Evolutionary conservation across 163 green algal species (phyloP).

Genomic region (Scenedesmus sp.): DNA sequence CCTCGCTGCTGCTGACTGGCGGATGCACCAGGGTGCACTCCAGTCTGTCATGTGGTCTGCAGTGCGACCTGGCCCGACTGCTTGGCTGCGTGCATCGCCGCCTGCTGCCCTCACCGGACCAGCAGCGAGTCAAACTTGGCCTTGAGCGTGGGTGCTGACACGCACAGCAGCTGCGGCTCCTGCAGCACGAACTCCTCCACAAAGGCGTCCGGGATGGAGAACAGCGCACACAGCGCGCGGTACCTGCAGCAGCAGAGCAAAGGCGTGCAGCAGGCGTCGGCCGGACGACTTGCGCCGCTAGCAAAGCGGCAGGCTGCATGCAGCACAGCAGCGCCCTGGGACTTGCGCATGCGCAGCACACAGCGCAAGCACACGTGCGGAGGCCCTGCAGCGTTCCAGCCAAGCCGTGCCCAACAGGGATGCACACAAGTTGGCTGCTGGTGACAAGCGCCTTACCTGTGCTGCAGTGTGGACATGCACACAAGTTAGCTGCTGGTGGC

Average conservation of each 20-base stretch:
- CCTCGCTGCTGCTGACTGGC: neutral
- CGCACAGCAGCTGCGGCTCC: conserved; percentile 49
- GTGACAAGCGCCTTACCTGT: neutral
- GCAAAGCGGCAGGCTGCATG: neutral
- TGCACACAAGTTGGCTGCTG: no score
- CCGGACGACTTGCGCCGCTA: neutral
- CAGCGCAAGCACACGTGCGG: no score
- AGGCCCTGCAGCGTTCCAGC: no score
- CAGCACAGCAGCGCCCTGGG: neutral
- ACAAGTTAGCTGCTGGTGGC: no score
- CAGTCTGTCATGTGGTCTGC: no score
- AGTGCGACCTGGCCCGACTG: neutral
- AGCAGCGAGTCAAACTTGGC: conserved; percentile 55
- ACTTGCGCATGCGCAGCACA: neutral
- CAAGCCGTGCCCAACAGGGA: no score
- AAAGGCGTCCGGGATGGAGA: conserved; percentile 50
- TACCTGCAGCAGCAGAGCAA: conserved; percentile 34
- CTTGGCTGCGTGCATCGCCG: neutral
- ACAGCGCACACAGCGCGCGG: conserved; percentile 39
- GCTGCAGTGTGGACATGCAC: neutral
- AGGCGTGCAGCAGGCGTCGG: neutral
- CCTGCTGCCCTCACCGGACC: conserved; percentile 21
- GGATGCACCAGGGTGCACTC: no score
- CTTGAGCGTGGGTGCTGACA: conserved; percentile 40
- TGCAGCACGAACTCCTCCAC: conserved; percentile 50